Evolutionary conservation across 192 early-diverging fungal species (phyloP).

Genomic region (Umbelopsis sp.): DNA sequence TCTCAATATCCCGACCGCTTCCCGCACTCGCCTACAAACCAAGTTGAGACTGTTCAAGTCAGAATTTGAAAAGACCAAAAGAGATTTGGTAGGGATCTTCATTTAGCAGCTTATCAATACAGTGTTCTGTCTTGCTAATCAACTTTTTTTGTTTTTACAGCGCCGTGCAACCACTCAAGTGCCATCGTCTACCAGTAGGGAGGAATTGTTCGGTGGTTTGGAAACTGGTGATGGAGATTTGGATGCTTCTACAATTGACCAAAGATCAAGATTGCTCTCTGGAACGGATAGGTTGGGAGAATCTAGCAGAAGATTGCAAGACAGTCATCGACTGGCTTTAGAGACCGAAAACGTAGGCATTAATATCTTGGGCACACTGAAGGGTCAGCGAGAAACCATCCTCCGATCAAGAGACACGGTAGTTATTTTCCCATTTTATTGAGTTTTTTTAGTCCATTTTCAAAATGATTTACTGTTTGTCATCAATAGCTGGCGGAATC

Average conservation of each 20-base stretch:
- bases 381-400: constrained; percentile 91
- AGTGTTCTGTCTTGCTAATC: background rate
- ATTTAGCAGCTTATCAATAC: background rate
- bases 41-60: constrained; percentile 74
- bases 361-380: constrained; percentile 77
- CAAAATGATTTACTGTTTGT: constrained; percentile 23
- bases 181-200: constrained; percentile 51
- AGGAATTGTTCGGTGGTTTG: constrained; percentile 60
- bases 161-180: constrained; percentile 46
- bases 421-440: constrained; percentile 26
- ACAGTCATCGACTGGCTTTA: constrained; percentile 86
- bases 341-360: constrained; percentile 91
- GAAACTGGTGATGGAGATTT: constrained; percentile 45
- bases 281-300: constrained; percentile 87
- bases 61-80: constrained; percentile 77
- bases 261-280: constrained; percentile 74
- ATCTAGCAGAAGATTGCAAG: constrained; percentile 78
- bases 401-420: constrained; percentile 81
- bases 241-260: constrained; percentile 69
- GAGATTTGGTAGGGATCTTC: constrained; percentile 64
- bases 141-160: constrained; percentile 24
- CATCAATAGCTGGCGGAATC: constrained; percentile 69
- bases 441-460: constrained; percentile 5
- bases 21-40: constrained; percentile 66
- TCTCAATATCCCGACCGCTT: constrained; percentile 64